Evolutionary conservation across 1,139 yeast genomes (phyloP).

Genomic region (Protomyces inouyei): DNA sequence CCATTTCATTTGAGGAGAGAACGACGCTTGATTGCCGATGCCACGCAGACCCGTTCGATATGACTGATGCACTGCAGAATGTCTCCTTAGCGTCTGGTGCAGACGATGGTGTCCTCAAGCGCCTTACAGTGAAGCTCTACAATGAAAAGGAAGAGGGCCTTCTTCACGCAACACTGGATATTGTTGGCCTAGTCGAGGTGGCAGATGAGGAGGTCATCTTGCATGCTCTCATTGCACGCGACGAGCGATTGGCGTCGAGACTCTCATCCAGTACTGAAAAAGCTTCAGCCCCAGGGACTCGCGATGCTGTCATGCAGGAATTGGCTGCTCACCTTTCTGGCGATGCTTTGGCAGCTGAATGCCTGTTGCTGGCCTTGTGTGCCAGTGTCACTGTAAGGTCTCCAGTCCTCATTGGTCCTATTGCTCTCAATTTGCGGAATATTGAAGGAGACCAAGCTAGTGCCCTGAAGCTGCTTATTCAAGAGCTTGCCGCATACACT

Average conservation of each 20-base stretch:
- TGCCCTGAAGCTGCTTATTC: neutral
- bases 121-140: slow-evolving; percentile 9
- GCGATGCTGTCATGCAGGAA: slow-evolving; percentile 11
- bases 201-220: neutral
- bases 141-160: slow-evolving; percentile 22
- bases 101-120: neutral
- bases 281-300: neutral
- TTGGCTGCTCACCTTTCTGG: slow-evolving; percentile 19
- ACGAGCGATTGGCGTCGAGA: slow-evolving; percentile 5
- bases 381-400: slow-evolving; percentile 23
- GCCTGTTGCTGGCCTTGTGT: slow-evolving; percentile 15
- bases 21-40: slow-evolving; percentile 3
- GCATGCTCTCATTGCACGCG: slow-evolving; percentile 13
- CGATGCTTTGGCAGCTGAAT: slow-evolving; percentile 27
- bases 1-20: slow-evolving; percentile 13
- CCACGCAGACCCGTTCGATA: neutral
- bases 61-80: neutral
- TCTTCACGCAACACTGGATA: slow-evolving; percentile 13
- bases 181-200: slow-evolving; percentile 13
- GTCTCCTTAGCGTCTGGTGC: neutral
- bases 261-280: neutral
- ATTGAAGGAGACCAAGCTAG: neutral
- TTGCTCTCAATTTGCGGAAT: slow-evolving; percentile 25
- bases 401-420: slow-evolving; percentile 23
- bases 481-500: slow-evolving; percentile 3